phyloP scores from a whole-genome alignment of 2,329 filamentous ascomycete genomes.

The Trichoderma polysporum region DNA sequence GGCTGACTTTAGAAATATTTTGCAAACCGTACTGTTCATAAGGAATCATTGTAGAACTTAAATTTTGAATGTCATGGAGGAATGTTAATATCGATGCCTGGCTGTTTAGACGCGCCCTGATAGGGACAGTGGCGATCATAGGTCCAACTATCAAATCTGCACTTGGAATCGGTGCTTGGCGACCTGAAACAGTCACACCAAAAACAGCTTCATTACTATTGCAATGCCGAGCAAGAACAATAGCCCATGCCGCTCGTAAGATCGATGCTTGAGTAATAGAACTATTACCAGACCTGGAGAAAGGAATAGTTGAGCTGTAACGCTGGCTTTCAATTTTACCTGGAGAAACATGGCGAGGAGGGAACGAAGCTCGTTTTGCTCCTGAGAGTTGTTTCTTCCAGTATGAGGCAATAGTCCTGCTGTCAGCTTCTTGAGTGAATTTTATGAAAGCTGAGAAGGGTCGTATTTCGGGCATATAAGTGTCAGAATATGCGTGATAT shows the following conservation, averaged over 20 bases:
- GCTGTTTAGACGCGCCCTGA: constrained; percentile 9
- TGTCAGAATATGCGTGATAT: constrained; percentile 9
- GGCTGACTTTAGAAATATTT: constrained; percentile 24
- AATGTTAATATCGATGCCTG: constrained; percentile 9
- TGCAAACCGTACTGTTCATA: constrained; percentile 28
- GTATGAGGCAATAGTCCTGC: background rate
- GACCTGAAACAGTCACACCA: constrained; percentile 25
- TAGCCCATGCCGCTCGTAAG: constrained; percentile 30
- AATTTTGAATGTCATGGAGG: constrained; percentile 18
- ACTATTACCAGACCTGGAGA: constrained; percentile 6
- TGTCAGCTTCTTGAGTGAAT: constrained; percentile 34
- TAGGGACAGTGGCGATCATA: constrained; percentile 19
- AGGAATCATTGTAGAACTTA: constrained; percentile 21
- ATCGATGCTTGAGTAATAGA: constrained; percentile 27
- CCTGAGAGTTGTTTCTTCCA: constrained; percentile 22
- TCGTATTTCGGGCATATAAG: background rate
- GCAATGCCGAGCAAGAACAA: constrained; percentile 40
- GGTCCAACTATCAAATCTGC: constrained; percentile 24
- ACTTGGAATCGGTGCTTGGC: constrained; percentile 24
- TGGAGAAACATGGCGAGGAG: background rate
- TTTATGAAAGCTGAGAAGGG: constrained; percentile 13
- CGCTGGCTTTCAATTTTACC: constrained; percentile 2
- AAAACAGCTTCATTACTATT: constrained; percentile 26
- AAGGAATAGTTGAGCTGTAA: background rate
- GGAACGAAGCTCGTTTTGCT: constrained; percentile 21